A percentile compares a stretch with the other conserved stretches of the same genome.
phyloP scores from a whole-genome alignment of 2,329 filamentous ascomycete genomes.

The Cordyceps sp. region DNA sequence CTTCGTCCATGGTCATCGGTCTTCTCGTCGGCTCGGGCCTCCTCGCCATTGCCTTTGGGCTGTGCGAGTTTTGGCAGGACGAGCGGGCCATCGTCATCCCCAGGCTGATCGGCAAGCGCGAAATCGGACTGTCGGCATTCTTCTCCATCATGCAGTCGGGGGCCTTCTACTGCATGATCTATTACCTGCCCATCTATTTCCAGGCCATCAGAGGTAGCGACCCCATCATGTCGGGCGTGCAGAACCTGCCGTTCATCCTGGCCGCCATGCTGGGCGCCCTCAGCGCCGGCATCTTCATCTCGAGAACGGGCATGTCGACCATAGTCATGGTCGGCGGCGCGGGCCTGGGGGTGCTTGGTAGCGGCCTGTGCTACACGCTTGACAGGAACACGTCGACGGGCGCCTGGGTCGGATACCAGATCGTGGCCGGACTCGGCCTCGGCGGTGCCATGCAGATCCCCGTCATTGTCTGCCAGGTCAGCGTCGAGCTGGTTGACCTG shows the following conservation, averaged over 20 bases:
- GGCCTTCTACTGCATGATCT: slow-evolving; percentile 25
- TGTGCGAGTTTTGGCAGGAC: slow-evolving; percentile 23
- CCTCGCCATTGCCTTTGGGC: slow-evolving; percentile 16
- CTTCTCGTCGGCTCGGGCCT: slow-evolving; percentile 22
- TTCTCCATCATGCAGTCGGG: slow-evolving; percentile 17
- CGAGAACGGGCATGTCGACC: slow-evolving; percentile 1
- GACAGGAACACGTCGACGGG: slow-evolving; percentile 11
- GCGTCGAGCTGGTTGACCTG: slow-evolving; percentile 10
- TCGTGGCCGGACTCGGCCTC: slow-evolving; percentile 23
- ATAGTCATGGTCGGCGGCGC: slow-evolving; percentile 1
- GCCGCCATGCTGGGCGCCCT: background rate
- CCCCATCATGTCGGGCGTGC: slow-evolving; percentile 23
- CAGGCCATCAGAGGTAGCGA: slow-evolving; percentile 22
- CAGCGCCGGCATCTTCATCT: background rate
- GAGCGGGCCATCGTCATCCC: slow-evolving; percentile 26
- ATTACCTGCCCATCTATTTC: slow-evolving; percentile 31
- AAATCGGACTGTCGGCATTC: slow-evolving; percentile 16
- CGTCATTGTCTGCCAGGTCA: slow-evolving; percentile 23
- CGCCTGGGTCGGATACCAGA: slow-evolving; percentile 29
- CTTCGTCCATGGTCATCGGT: slow-evolving; percentile 21
- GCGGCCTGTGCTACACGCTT: slow-evolving; percentile 19
- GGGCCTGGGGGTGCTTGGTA: background rate
- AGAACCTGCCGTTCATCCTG: slow-evolving; percentile 26
- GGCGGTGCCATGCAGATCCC: slow-evolving; percentile 24
- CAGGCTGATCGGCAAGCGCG: slow-evolving; percentile 10